Evolutionary conservation across 805 yeast genomes (phyloP), one percentile per base, ranked within the genome.

Genomic region (Nakazawaea wyomingensis): DNA sequence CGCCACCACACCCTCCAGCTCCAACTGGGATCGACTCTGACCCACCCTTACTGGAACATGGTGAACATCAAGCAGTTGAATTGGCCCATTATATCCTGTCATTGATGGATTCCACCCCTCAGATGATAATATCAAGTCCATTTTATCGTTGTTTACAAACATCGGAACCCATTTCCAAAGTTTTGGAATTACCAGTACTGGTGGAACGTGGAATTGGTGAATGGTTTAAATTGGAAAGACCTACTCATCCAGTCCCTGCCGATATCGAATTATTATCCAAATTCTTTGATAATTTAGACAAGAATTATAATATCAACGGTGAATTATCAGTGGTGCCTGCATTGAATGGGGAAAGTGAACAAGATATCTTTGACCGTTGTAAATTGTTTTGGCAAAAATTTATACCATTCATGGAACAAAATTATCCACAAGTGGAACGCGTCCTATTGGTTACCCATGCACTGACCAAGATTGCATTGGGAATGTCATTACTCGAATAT

Each of bases 21-120:
- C 96, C 95, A 2, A 90, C 98, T 0, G 96, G 96, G 0, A 80
- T 90, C 16, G 90, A 83, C 47, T 82, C 90, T 45, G 99, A 93
- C 54, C 93, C 95, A 3, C 81, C 87, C 2, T 68, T 93, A 49
- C 93, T 97, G 0, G 78, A 78, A 2, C 95, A 87, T 56, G 99
- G 98, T 4, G 81, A 78, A 2, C 82, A 80, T 9, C 98, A 93
- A 63, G 95, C 98, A 0, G 68, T 74, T 31, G 93, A 93, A 55
- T 64, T 93, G 48, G 89, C 85, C 0, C 71, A 65, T 20, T 82
- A 72, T 55, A 54, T 90, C 14, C 51, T 74, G 14, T 68, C 76
- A 0, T 47, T 56, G 5, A 39, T 54, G 10, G 46, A 48, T 0
- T 82, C 83, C 4, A 73, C 72, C 44, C 95, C 96, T 2, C 80